Percentiles rank a stretch among this genome's conserved stretches.
These are phyloP conservation scores for Ustilago cynodontis DNA, from an alignment of 1,284 basidiomycete genomes.

Conservation along the genomic window DNA sequence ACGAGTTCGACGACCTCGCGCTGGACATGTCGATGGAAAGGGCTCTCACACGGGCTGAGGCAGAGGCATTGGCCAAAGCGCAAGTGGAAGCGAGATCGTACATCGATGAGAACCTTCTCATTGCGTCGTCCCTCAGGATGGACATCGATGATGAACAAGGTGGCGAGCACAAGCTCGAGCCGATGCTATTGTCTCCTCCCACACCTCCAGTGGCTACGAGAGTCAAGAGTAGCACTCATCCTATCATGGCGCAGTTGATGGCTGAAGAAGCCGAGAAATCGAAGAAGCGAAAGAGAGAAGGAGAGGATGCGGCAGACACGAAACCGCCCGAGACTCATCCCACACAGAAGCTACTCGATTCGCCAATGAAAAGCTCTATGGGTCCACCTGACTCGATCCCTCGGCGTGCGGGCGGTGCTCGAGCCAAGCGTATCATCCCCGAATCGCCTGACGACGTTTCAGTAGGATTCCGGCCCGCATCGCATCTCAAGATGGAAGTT, in stretches of 20 bases:
- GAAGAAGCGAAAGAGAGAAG: constrained; percentile 6
- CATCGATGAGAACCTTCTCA: background rate
- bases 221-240: constrained; percentile 6
- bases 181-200: constrained; percentile 4
- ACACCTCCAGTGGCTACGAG: background rate
- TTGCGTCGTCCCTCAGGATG: background rate
- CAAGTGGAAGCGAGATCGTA: background rate
- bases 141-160: background rate
- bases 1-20: constrained; percentile 21
- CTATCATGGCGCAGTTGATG: constrained; percentile 19
- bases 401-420: constrained; percentile 24
- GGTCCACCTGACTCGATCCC: constrained; percentile 48
- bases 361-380: constrained; percentile 37
- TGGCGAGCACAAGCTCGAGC: background rate
- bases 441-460: constrained; percentile 28
- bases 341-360: constrained; percentile 10
- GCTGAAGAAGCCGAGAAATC: constrained; percentile 7
- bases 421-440: constrained; percentile 21
- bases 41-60: constrained; percentile 19
- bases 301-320: background rate
- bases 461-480: background rate
- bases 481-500: background rate
- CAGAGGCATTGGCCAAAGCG: constrained; percentile 19
- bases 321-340: background rate
- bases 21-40: constrained; percentile 38